Evolutionary conservation across 345 rosid genomes (phyloP).

Genomic region (Syzygium aqueum): DNA sequence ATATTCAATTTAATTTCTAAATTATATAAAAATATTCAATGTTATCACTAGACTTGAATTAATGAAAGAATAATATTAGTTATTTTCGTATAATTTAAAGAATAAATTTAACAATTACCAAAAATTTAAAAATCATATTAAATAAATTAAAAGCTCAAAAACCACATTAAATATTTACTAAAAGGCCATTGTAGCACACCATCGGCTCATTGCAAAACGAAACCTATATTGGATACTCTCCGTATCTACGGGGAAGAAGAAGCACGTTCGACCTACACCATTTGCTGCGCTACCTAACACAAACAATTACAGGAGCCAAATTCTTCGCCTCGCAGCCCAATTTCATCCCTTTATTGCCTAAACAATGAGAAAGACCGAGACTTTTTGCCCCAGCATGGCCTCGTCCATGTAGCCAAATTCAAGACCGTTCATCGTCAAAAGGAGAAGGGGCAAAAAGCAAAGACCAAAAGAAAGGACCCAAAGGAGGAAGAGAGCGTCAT

Average conservation of each 20-base stretch:
- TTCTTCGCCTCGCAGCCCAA: background rate
- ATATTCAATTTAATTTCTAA: too few relatives aligned
- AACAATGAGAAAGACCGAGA: background rate
- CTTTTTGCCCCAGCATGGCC: background rate
- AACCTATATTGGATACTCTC: background rate
- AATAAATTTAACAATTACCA: background rate
- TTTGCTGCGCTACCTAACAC: background rate
- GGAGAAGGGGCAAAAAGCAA: background rate
- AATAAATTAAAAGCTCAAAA: too few relatives aligned
- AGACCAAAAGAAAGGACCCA: background rate
- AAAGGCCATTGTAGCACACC: background rate
- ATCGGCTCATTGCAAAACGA: background rate
- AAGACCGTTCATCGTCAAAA: background rate
- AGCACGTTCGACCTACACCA: background rate
- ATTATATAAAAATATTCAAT: too few relatives aligned
- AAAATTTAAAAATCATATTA: too few relatives aligned
- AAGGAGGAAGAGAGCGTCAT: background rate
- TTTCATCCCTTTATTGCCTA: background rate
- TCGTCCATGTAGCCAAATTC: background rate
- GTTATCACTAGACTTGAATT: background rate
- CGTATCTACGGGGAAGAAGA: background rate
- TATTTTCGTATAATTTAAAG: background rate
- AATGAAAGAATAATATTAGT: fast-evolving
- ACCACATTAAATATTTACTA: too few relatives aligned
- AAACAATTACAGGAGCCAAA: background rate